Percentiles rank a stretch among this genome's conserved stretches.
Conservation (phyloP, 202 grass and related monocot species). For the Setaria italica region DNA sequence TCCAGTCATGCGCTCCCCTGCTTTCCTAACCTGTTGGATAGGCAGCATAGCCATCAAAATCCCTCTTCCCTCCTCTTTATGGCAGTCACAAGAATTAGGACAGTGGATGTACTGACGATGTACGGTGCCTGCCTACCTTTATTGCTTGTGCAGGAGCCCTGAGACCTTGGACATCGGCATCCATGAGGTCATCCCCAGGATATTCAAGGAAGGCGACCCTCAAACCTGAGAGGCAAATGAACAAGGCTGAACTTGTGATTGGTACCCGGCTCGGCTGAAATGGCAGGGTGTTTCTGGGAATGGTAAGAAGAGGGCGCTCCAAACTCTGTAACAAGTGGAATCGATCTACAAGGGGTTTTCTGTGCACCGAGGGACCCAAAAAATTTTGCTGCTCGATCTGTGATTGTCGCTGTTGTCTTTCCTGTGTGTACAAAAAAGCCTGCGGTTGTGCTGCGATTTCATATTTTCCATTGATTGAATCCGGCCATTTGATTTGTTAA, state of each 20-base stretch:
- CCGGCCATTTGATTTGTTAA: background rate
- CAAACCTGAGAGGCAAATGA: conserved; percentile 16
- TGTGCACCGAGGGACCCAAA: too few relatives aligned
- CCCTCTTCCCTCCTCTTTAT: conserved; percentile 38
- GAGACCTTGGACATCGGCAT: conserved; percentile 80
- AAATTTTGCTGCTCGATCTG: background rate
- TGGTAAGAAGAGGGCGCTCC: background rate
- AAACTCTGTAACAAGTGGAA: background rate
- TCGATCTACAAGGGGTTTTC: background rate
- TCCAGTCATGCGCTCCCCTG: conserved; percentile 26
- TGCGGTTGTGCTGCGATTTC: background rate
- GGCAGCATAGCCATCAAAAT: conserved; percentile 46
- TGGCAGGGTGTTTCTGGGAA: background rate
- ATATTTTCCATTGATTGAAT: background rate
- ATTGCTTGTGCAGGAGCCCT: conserved; percentile 66
- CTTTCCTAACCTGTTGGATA: conserved; percentile 51
- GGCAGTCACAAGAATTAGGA: conserved; percentile 41
- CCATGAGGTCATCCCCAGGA: conserved; percentile 85
- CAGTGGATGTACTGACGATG: conserved; percentile 27
- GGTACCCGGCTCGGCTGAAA: background rate
- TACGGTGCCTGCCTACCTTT: conserved; percentile 1
- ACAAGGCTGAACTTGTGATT: background rate
- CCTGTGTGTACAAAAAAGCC: background rate
- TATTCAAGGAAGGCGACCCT: conserved; percentile 84
- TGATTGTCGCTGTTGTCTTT: background rate